phyloP scores from a whole-genome alignment of 2,329 filamentous ascomycete genomes.

The Fusarium decemcellulare region DNA sequence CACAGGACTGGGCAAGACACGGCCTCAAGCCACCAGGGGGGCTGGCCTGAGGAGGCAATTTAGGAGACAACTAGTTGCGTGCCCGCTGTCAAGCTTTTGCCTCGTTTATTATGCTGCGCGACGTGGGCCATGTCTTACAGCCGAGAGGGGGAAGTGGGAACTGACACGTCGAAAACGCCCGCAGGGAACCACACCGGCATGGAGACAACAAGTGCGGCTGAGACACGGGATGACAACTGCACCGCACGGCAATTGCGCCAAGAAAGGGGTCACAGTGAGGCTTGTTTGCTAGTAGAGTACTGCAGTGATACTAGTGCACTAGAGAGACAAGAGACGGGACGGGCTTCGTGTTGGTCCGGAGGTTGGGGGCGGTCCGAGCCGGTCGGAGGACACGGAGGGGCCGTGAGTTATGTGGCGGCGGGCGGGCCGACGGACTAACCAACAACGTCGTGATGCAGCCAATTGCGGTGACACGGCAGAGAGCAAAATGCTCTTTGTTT shows the following conservation, averaged over 20 bases:
- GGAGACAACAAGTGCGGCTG: background rate
- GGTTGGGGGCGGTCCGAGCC: no score
- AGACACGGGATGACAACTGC: conserved; percentile 2
- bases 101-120: background rate
- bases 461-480: no score
- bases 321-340: no score
- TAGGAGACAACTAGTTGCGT: background rate
- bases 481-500: no score
- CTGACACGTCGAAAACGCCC: background rate
- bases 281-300: no score
- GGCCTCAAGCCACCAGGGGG: background rate
- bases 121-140: background rate
- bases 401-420: no score
- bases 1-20: background rate
- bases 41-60: background rate
- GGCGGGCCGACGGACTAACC: no score
- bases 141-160: background rate
- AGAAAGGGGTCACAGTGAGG: no score
- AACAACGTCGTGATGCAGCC: no score
- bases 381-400: no score
- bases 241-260: background rate
- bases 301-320: no score
- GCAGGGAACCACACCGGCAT: background rate
- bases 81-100: background rate
- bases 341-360: no score